Evolutionary conservation across 2,329 filamentous ascomycete genomes (phyloP).

Genomic region (Pseudogymnoascus sp.): DNA sequence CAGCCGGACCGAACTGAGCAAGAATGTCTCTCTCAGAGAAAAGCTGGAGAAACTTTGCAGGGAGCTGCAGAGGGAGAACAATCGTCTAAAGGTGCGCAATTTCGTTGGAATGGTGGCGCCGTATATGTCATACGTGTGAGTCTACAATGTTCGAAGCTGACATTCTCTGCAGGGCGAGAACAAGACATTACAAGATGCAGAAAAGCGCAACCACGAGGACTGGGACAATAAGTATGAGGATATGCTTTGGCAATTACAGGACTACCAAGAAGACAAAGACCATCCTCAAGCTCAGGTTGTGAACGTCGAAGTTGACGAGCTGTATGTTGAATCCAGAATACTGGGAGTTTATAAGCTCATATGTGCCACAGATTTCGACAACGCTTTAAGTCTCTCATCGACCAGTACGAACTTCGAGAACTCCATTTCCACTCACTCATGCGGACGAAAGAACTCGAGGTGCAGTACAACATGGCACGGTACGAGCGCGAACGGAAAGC

Average conservation of each 20-base stretch:
- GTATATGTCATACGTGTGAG: conserved; percentile 12
- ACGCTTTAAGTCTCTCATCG: conserved; percentile 88
- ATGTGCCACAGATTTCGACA: conserved; percentile 64
- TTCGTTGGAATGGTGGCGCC: neutral
- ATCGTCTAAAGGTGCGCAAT: conserved; percentile 76
- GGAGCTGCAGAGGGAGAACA: conserved; percentile 93
- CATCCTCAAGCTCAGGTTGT: conserved; percentile 71
- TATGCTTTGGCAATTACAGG: conserved; percentile 75
- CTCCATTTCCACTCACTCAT: conserved; percentile 88
- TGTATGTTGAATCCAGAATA: conserved; percentile 47
- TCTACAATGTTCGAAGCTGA: neutral
- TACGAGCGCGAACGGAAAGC: conserved; percentile 85
- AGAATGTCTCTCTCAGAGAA: conserved; percentile 84
- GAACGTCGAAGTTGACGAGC: conserved; percentile 80
- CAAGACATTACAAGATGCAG: conserved; percentile 78
- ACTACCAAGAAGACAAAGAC: conserved; percentile 80
- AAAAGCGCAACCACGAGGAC: conserved; percentile 72
- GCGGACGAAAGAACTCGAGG: conserved; percentile 90
- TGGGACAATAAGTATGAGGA: conserved; percentile 80
- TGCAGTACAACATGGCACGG: conserved; percentile 82
- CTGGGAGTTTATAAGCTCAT: conserved; percentile 20
- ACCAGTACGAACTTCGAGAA: conserved; percentile 94
- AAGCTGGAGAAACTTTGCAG: conserved; percentile 94
- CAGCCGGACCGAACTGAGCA: conserved; percentile 77
- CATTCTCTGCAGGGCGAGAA: conserved; percentile 65